Evolutionary conservation across 805 yeast genomes (phyloP).

Genomic region (Myxozyma sirexii): DNA sequence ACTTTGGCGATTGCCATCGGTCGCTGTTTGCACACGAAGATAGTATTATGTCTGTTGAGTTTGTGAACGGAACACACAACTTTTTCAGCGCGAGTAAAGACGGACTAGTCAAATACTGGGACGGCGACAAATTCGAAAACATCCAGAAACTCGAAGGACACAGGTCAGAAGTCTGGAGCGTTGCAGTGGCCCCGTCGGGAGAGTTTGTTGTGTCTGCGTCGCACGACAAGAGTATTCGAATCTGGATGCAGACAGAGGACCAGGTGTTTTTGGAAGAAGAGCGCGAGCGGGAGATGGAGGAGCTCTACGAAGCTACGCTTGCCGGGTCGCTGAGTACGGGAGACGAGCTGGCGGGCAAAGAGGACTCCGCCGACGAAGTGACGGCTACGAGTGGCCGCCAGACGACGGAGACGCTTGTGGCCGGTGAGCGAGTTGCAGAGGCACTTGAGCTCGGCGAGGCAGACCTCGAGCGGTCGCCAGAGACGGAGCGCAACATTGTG

Average conservation of each 20-base stretch:
- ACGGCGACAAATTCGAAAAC: slow-evolving; percentile 94
- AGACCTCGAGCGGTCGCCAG: slow-evolving; percentile 62
- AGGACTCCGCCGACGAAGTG: slow-evolving; percentile 46
- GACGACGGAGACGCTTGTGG: slow-evolving; percentile 87
- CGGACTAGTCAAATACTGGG: slow-evolving; percentile 92
- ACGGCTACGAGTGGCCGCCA: slow-evolving; percentile 72
- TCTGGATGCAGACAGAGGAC: slow-evolving; percentile 94
- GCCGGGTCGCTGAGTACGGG: slow-evolving; percentile 69
- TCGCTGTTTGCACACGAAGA: slow-evolving; percentile 97
- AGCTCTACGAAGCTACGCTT: slow-evolving; percentile 79
- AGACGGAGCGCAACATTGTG: slow-evolving; percentile 67
- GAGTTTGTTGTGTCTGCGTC: slow-evolving; percentile 75
- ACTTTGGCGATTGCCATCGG: slow-evolving; percentile 98
- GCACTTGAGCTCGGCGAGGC: slow-evolving; percentile 81
- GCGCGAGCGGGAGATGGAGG: slow-evolving; percentile 93
- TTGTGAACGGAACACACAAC: slow-evolving; percentile 82
- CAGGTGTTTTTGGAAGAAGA: slow-evolving; percentile 97
- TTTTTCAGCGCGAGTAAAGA: slow-evolving; percentile 92
- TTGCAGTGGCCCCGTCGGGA: slow-evolving; percentile 73
- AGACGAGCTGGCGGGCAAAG: slow-evolving; percentile 41
- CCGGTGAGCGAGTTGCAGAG: slow-evolving; percentile 91
- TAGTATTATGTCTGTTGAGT: slow-evolving; percentile 84
- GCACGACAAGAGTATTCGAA: slow-evolving; percentile 89
- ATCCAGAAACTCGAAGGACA: slow-evolving; percentile 85
- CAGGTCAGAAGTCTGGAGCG: slow-evolving; percentile 91